A percentile compares a stretch with the other conserved stretches of the same genome.
phyloP scores from a whole-genome alignment of 352 stramenopile genomes.

The Pythium sukuiense region DNA sequence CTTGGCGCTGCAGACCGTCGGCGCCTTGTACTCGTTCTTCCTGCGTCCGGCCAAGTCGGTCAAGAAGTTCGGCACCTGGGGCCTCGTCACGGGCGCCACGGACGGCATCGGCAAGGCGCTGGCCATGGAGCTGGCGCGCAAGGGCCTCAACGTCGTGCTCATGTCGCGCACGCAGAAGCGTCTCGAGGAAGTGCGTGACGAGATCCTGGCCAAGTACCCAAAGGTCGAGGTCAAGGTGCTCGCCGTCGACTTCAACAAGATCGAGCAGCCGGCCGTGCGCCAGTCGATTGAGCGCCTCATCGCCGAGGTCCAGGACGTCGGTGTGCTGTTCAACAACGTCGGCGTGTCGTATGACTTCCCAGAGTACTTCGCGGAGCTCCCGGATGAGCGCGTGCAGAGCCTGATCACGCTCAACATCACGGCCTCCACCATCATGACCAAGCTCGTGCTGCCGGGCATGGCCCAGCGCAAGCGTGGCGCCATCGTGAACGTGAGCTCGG shows the following conservation, averaged over 20 bases:
- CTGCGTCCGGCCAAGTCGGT: constrained; percentile 93
- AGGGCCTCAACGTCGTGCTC: constrained; percentile 97
- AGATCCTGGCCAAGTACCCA: constrained; percentile 94
- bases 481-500: constrained; percentile 98
- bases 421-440: constrained; percentile 77
- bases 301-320: constrained; percentile 90
- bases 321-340: constrained; percentile 99
- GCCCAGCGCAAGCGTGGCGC: constrained; percentile 91
- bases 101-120: constrained; percentile 92
- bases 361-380: constrained; percentile 97
- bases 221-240: constrained; percentile 85
- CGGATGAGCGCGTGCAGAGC: constrained; percentile 90
- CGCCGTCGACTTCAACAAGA: constrained; percentile 94
- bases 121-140: constrained; percentile 94
- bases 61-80: constrained; percentile 96
- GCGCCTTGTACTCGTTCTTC: constrained; percentile 85
- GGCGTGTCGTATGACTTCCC: constrained; percentile 98
- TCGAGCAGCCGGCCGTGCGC: constrained; percentile 75
- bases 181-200: constrained; percentile 91
- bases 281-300: constrained; percentile 51
- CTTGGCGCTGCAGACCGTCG: constrained; percentile 50
- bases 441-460: constrained; percentile 93
- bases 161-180: constrained; percentile 97
- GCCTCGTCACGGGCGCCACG: constrained; percentile 97
- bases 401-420: constrained; percentile 91